These are phyloP conservation scores for Sarcodon aspratus DNA, from an alignment of 768 basidiomycete species.

Conservation along the genomic window DNA sequence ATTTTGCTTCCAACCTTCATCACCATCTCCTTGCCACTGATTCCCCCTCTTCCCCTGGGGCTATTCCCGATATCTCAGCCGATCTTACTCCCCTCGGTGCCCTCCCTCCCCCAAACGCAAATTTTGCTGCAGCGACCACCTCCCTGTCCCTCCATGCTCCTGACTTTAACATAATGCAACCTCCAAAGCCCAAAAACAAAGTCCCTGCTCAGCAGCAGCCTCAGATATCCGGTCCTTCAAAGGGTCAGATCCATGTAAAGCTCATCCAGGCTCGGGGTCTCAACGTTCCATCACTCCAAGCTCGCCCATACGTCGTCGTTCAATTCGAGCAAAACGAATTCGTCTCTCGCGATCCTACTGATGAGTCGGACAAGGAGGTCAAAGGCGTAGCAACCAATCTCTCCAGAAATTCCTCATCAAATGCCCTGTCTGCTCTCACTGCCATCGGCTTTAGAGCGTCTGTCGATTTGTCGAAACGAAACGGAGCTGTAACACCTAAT, in stretches of 20 bases:
- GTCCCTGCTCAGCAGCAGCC: constrained; percentile 27
- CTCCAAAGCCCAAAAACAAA: constrained; percentile 29
- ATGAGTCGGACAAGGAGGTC: constrained; percentile 80
- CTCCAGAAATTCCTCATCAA: constrained; percentile 47
- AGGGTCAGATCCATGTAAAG: constrained; percentile 89
- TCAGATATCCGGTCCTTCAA: constrained; percentile 24
- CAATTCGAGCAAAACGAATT: constrained; percentile 99
- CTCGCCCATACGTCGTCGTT: constrained; percentile 88
- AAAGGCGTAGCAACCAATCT: constrained; percentile 61
- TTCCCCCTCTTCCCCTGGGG: constrained; percentile 11
- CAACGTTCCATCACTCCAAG: constrained; percentile 51
- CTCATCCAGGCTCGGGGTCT: constrained; percentile 86
- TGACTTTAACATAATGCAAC: constrained; percentile 69
- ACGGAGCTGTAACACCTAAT: neutral
- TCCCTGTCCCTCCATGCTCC: constrained; percentile 70
- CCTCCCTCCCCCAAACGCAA: constrained; percentile 26
- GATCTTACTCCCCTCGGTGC: constrained; percentile 1
- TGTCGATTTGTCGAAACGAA: constrained; percentile 7
- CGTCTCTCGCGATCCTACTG: constrained; percentile 80
- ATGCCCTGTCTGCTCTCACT: constrained; percentile 53
- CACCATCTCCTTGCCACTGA: constrained; percentile 19
- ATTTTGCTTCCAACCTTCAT: constrained; percentile 24
- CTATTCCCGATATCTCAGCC: constrained; percentile 3
- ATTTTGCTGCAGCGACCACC: constrained; percentile 32
- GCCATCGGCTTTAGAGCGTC: constrained; percentile 44